phyloP scores from a whole-genome alignment of 495 filamentous ascomycete genomes.

The Amniculicola lignicola region DNA sequence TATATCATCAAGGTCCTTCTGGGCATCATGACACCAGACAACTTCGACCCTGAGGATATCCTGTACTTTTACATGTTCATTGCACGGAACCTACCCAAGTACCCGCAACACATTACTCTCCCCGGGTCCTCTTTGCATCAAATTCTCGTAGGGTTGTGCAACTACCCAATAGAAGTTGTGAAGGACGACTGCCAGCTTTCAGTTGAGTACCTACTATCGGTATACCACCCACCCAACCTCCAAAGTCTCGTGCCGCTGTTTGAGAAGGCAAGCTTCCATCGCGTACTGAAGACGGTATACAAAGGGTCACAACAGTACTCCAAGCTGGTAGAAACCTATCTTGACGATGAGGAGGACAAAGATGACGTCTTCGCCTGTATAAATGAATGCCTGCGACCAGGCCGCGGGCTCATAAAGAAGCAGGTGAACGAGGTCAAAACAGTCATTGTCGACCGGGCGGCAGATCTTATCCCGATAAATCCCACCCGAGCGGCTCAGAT shows the following conservation, averaged over 20 bases:
- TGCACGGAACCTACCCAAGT: conserved; percentile 92
- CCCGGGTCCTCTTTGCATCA: conserved; percentile 79
- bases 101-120: conserved; percentile 89
- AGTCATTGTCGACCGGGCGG: conserved; percentile 66
- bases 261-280: conserved; percentile 77
- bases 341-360: conserved; percentile 77
- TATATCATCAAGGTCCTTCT: conserved; percentile 84
- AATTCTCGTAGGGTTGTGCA: conserved; percentile 77
- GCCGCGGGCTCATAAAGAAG: conserved; percentile 64
- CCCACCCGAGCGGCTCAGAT: conserved; percentile 64
- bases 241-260: conserved; percentile 71
- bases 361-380: conserved; percentile 74
- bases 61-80: conserved; percentile 98
- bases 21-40: conserved; percentile 73
- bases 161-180: conserved; percentile 74
- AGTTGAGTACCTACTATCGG: conserved; percentile 87
- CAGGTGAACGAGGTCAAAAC: conserved; percentile 72
- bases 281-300: conserved; percentile 90
- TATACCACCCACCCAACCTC: conserved; percentile 85
- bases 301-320: conserved; percentile 75
- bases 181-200: conserved; percentile 94
- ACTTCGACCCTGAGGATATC: conserved; percentile 74
- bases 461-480: conserved; percentile 67
- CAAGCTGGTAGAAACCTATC: conserved; percentile 73
- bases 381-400: conserved; percentile 72